Base-by-base conservation (phyloP, 148 eudicot species). In the Rhododendron henanense region DNA sequence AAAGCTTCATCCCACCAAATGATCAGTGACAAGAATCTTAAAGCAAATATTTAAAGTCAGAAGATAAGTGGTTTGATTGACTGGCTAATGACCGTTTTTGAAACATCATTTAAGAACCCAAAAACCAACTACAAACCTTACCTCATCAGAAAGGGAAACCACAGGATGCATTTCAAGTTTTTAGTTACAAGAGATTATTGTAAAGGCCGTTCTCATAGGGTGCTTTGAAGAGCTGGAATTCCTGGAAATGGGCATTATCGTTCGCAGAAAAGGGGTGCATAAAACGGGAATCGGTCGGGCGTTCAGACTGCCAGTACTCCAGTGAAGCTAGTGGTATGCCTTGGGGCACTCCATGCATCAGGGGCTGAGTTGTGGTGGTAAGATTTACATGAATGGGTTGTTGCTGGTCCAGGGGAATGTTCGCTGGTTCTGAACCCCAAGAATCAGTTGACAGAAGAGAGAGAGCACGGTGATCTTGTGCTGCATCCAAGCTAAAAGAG, bases 381-480 rank as follows among this genome's bases (percentile, higher is more conserved):
- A 77, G 86, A 67, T 82, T 84, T 80, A 84, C 73, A 87, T 84
- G 83, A 85, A 85, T 59, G 53, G 88, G 37, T 71, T 88, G 89
- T 71, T 88, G 89, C 85, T 90, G 91, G 85, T 88, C 51, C 1
- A 89, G 89, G n/a, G 85, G 57, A 83, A 86, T 31, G 61, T 88
- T 83, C 51, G 83, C 90, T 21, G 89, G 92, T 59, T 84, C 82
- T 25, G 90, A 84, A 87, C 88, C 90, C 98, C 94, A 91, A 5
- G 96, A 82, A 83, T 89, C 91, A 86, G 91, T 93, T 95, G 98
- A 95, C 96, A 95, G 98, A 95, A 95, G 98, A 95, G 98, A 95
- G 98, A 93, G 98, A 95, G 98, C 98, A 95, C 94, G 85, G 65
- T 73, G 91, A 81, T 93, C 92, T 85, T 88, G 92, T 88, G 90